Evolutionary conservation across 495 filamentous ascomycete species (phyloP).

Genomic region (Diplogelasinospora grovesii): DNA sequence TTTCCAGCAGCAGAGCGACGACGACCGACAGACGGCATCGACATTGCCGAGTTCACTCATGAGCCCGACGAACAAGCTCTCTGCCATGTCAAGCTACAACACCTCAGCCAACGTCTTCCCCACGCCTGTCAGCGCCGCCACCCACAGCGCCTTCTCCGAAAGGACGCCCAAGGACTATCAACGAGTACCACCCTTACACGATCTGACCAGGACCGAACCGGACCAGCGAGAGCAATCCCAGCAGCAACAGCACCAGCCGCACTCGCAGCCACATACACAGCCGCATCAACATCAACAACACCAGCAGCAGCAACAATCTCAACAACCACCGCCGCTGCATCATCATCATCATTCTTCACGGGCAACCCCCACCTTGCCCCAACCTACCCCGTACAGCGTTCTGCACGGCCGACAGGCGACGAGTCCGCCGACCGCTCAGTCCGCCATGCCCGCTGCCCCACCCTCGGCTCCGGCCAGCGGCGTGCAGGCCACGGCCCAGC

Average conservation of each 20-base stretch:
- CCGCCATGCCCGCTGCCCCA: slow-evolving; percentile 19
- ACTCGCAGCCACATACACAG: slow-evolving; percentile 19
- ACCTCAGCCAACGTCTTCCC: slow-evolving; percentile 40
- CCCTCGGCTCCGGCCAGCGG: slow-evolving; percentile 25
- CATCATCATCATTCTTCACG: too few species aligned
- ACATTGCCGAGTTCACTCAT: slow-evolving; percentile 43
- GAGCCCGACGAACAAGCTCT: slow-evolving; percentile 50
- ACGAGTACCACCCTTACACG: slow-evolving; percentile 49
- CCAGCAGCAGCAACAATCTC: slow-evolving; percentile 3
- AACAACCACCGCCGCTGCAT: slow-evolving; percentile 13
- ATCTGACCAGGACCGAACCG: slow-evolving; percentile 43
- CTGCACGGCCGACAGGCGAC: slow-evolving; percentile 42
- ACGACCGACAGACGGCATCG: slow-evolving; percentile 42
- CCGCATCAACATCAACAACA: slow-evolving; percentile 3
- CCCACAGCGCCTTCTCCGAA: slow-evolving; percentile 37
- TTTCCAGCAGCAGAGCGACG: slow-evolving; percentile 40
- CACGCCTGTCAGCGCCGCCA: slow-evolving; percentile 47
- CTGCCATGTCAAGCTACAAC: slow-evolving; percentile 42
- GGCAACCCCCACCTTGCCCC: slow-evolving; percentile 17
- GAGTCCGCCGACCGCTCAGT: slow-evolving; percentile 28
- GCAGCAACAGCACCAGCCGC: slow-evolving; percentile 14
- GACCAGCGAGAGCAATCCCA: slow-evolving; percentile 25
- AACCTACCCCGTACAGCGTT: slow-evolving; percentile 28
- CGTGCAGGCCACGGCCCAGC: slow-evolving; percentile 53
- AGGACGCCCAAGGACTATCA: slow-evolving; percentile 46